phyloP scores from a whole-genome alignment of 495 filamentous ascomycete genomes.

The Copromyces sp. region DNA sequence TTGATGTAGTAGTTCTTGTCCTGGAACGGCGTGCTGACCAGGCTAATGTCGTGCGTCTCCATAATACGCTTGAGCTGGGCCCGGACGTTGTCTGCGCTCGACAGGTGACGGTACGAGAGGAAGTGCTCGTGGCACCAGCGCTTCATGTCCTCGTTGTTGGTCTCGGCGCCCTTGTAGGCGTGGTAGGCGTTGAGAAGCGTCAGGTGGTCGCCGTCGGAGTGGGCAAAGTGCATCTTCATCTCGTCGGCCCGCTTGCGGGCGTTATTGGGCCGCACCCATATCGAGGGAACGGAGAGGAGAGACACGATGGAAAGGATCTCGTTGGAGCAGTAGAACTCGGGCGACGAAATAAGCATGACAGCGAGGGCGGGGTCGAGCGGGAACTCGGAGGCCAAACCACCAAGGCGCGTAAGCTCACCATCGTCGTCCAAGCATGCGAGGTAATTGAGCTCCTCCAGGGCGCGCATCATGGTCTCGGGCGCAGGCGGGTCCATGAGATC shows the following conservation, averaged over 20 bases:
- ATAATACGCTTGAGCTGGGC: constrained; percentile 88
- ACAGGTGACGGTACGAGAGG: constrained; percentile 77
- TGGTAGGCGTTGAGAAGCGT: constrained; percentile 98
- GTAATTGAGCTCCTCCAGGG: constrained; percentile 95
- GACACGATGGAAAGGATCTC: constrained; percentile 94
- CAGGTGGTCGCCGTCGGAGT: constrained; percentile 87
- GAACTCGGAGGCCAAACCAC: constrained; percentile 85
- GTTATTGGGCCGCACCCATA: constrained; percentile 80
- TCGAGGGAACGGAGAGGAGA: constrained; percentile 85
- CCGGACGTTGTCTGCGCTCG: constrained; percentile 89
- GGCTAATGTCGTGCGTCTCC: constrained; percentile 77
- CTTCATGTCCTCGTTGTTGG: constrained; percentile 60
- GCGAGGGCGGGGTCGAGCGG: constrained; percentile 91
- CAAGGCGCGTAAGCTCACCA: constrained; percentile 77
- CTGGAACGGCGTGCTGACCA: constrained; percentile 80
- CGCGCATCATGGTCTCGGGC: constrained; percentile 97
- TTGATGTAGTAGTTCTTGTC: constrained; percentile 98
- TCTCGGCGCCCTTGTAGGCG: constrained; percentile 71
- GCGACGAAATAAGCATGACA: constrained; percentile 95
- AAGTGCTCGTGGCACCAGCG: constrained; percentile 98
- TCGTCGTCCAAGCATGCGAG: constrained; percentile 95
- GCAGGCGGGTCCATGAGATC: constrained; percentile 98
- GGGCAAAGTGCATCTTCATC: constrained; percentile 90
- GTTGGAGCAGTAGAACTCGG: constrained; percentile 98
- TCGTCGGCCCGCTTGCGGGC: constrained; percentile 90